phyloP scores from a whole-genome alignment of 2,329 filamentous ascomycete species.

The Calonectria pseudoreteaudii region DNA sequence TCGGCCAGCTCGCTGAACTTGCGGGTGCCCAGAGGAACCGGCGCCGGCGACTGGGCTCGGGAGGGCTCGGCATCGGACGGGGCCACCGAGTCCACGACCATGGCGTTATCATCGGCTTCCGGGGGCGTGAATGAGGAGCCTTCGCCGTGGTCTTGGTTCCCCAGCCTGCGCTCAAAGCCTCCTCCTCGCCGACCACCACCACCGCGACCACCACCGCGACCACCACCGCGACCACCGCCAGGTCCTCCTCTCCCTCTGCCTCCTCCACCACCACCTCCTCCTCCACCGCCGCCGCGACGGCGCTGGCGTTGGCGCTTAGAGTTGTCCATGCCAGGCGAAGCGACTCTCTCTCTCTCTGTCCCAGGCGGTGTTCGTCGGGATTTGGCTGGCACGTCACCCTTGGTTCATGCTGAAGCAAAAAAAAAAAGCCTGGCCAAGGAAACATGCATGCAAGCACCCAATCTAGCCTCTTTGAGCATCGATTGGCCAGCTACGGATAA shows the following conservation, averaged over 20 bases:
- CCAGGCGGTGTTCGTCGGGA: background rate
- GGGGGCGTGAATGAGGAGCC: background rate
- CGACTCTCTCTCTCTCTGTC: background rate
- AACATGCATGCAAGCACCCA: background rate
- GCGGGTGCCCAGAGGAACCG: constrained; percentile 57
- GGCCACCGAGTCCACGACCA: background rate
- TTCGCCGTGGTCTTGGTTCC: background rate
- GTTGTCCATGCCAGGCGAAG: background rate
- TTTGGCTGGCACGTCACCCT: background rate
- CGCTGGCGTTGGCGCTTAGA: background rate
- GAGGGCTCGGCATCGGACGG: background rate
- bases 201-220: background rate
- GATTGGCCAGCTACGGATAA: background rate
- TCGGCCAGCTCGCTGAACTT: constrained; percentile 59
- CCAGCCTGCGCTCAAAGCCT: background rate
- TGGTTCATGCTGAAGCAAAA: background rate
- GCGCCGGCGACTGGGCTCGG: background rate
- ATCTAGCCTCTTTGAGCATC: background rate
- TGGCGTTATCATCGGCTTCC: background rate
- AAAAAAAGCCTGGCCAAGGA: background rate
- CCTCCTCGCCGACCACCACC: background rate
- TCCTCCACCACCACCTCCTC: background rate
- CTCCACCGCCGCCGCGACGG: background rate
- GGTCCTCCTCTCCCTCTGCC: background rate
- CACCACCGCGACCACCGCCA: background rate